phyloP scores from a whole-genome alignment of 345 rosid species.

The Euphorbia lathyris region DNA sequence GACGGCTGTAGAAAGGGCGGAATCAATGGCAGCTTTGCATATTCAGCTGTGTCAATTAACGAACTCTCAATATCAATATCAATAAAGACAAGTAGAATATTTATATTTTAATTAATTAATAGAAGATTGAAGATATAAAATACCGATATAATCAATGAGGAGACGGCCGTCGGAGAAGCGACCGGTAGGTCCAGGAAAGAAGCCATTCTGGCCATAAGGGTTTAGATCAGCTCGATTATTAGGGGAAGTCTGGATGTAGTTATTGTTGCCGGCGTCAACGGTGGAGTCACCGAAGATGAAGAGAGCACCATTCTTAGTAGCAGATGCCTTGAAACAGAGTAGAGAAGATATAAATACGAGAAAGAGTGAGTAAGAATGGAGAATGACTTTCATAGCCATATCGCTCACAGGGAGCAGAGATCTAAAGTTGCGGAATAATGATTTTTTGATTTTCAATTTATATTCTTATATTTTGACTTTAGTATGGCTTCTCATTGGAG shows the following conservation, averaged over 20 bases:
- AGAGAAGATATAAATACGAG: too few species aligned
- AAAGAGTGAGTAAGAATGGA: too few species aligned
- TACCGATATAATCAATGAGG: slow-evolving; percentile 51
- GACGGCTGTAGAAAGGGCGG: slow-evolving; percentile 43
- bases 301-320: background rate
- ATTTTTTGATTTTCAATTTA: too few species aligned
- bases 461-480: too few species aligned
- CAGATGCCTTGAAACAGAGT: too few species aligned
- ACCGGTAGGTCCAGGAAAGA: slow-evolving; percentile 40
- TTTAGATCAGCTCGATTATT: slow-evolving; percentile 38
- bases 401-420: too few species aligned
- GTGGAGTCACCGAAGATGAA: slow-evolving; percentile 58
- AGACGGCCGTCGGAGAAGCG: slow-evolving; percentile 56
- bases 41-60: slow-evolving; percentile 31
- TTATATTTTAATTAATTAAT: background rate
- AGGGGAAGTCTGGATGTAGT: slow-evolving; percentile 39
- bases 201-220: slow-evolving; percentile 47
- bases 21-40: slow-evolving; percentile 48
- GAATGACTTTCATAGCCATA: too few species aligned
- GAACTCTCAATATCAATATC: background rate
- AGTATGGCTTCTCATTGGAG: too few species aligned
- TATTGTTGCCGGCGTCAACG: slow-evolving; percentile 52
- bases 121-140: background rate
- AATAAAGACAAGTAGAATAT: background rate
- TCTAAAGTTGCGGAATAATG: too few species aligned